Base-by-base conservation (phyloP, 1,284 basidiomycete genomes). In the Cutaneotrichosporon daszewskae region DNA sequence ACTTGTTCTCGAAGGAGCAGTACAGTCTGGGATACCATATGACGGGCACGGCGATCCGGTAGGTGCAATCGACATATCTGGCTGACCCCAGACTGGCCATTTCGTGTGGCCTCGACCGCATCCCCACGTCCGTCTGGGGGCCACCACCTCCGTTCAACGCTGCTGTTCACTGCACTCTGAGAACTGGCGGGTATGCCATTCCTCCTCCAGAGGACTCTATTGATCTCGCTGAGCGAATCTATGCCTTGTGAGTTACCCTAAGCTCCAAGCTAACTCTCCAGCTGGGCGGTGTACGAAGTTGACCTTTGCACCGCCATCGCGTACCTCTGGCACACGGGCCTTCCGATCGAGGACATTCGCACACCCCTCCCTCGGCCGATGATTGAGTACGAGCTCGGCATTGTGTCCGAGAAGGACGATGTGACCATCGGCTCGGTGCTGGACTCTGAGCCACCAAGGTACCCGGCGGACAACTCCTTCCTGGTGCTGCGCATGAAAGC, bases 261-360 rank as follows among this genome's bases (percentile, higher is more conserved):
- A 28, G 10, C 7, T n/a, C n/a, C 19, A 17, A 13, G 32, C 43
- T 46, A 34, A 37, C 37, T n/a, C 6, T 20, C 5, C 35, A 62
- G 58, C 51, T 66, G 63, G 63, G 49, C 53, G 9, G 57, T 63
- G 14, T 63, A 56, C 40, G 55, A 57, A 26, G 35, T 58, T 8
- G 63, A 66, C 32, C 42, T 54, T 12, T 61, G 57, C 29, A 57
- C 60, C 0, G 49, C 60, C 2, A 54, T 60, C 7, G 58, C 59
- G 1, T 59, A 57, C 38, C 46, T 55, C 8, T 66, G 57, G 59
- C 57, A 60, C 33, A 46, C 60, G 12, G 52, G 49, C 3, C 53
- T 66, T 13, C 48, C 51, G 2, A 42, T 51, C 20, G 48, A 60
- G 17, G 53, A 58, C 28, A 54, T 63, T 13, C 50, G 44, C 11